These are phyloP conservation scores for Ogataea polymorpha DNA, from an alignment of 805 yeast genomes.

Conservation along the genomic window DNA sequence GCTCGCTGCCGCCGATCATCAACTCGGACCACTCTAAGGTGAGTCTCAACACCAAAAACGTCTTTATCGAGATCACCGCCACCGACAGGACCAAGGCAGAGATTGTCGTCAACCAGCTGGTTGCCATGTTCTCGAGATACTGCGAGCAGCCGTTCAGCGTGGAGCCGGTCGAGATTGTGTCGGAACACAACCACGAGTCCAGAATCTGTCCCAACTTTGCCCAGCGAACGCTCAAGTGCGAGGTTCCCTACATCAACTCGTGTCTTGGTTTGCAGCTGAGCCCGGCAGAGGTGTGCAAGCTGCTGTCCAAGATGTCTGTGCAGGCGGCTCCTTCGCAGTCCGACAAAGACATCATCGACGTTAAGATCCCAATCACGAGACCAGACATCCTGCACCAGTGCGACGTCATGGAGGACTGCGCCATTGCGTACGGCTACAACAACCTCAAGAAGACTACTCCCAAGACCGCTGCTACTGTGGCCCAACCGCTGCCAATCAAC, in stretches of 20 bases:
- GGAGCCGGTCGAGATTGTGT: constrained; percentile 85
- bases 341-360: constrained; percentile 53
- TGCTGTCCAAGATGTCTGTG: constrained; percentile 80
- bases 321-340: constrained; percentile 50
- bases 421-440: constrained; percentile 92
- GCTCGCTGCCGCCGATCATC: constrained; percentile 96
- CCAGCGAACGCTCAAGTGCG: constrained; percentile 69
- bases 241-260: constrained; percentile 82
- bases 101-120: constrained; percentile 85
- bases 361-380: constrained; percentile 87
- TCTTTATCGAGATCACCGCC: constrained; percentile 92
- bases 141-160: constrained; percentile 76
- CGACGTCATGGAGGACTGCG: constrained; percentile 98
- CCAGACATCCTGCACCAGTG: constrained; percentile 95
- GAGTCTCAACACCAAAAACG: constrained; percentile 76
- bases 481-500: constrained; percentile 86
- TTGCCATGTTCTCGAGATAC: constrained; percentile 94
- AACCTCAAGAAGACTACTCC: constrained; percentile 78
- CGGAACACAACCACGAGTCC: constrained; percentile 74
- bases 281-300: constrained; percentile 61
- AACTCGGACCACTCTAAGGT: constrained; percentile 90
- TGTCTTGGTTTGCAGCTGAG: constrained; percentile 81
- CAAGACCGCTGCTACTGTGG: constrained; percentile 74
- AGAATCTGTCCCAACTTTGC: constrained; percentile 72
- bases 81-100: constrained; percentile 94